Evolutionary conservation across 2,329 filamentous ascomycete genomes (phyloP).

Genomic region (Neopestalotiopsis rosae): DNA sequence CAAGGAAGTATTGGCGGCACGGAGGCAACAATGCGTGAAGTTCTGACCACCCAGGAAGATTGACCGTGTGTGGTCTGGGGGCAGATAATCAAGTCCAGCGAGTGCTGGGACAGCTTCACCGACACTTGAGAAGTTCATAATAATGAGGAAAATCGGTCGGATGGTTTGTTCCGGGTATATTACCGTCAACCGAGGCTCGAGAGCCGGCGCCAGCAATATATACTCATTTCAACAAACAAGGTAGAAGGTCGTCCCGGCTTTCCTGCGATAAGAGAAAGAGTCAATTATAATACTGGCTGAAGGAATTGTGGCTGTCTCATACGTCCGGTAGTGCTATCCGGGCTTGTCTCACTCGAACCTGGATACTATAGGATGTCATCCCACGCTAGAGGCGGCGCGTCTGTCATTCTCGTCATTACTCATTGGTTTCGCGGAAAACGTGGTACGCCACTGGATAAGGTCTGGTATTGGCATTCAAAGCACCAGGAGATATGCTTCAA

Average conservation of each 20-base stretch:
- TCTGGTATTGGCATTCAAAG: neutral
- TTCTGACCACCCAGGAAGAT: slow-evolving; percentile 32
- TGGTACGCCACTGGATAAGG: neutral
- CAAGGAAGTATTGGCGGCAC: slow-evolving; percentile 33
- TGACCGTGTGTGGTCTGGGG: slow-evolving; percentile 22
- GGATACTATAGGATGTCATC: neutral
- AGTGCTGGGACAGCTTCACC: slow-evolving; percentile 31
- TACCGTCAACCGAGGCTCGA: neutral
- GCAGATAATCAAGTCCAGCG: slow-evolving; percentile 24
- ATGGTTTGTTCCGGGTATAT: neutral
- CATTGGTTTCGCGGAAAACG: neutral
- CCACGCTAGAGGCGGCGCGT: neutral
- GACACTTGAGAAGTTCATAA: slow-evolving; percentile 1
- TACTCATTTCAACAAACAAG: neutral
- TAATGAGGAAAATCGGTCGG: neutral
- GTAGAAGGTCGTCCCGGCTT: neutral
- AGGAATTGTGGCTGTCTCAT: neutral
- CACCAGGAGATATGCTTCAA: neutral
- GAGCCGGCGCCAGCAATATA: neutral
- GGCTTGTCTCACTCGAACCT: neutral
- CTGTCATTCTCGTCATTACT: neutral
- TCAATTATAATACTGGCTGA: neutral
- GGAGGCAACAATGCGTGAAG: slow-evolving; percentile 37
- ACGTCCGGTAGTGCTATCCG: neutral
- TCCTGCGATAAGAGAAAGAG: neutral